Evolutionary conservation across 2,329 filamentous ascomycete species (phyloP), one percentile per base, ranked within the genome.

Genomic region (Botrytis sinoallii): DNA sequence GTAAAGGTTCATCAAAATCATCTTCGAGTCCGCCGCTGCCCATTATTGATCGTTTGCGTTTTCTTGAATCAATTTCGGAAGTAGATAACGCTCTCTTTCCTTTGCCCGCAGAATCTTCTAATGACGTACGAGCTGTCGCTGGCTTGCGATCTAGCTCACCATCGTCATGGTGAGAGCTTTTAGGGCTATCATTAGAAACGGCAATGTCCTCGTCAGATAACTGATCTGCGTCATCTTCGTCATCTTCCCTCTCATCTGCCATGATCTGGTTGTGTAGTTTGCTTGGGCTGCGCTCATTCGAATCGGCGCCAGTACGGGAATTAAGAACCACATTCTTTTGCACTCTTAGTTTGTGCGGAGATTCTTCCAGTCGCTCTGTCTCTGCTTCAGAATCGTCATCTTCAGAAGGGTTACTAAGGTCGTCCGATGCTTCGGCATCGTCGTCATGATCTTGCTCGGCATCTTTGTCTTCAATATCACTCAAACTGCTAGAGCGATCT

Each of bases 281-380:
- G 85, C 91, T 95, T 4, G 93, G 92, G 72, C 91, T 94, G 77
- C 88, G 88, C 78, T 92, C 90, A 76, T 89, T 88, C 72, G 84
- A 81, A 61, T 85, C 84, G 72, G 84, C 87, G 74, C 86, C 85
- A 72, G 86, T 86, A 80, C 86, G 88, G 76, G 85, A 85, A 77
- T 85, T 85, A 71, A 91, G 82, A 61, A 90, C 85, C 16, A 92
- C 88, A 78, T 91, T 88, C 78, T 87, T 86, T 78, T 89, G 87
- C 65, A 79, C 79, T 77, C 90, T 86, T 80, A 87, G 84, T 79
- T 86, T 92, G 76, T 90, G 89, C 29, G 95, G 94, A n/a, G 94
- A 97, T 80, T 93, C 91, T 80, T 96, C 96, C 75, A 99, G 87
- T 74, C 96, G 91, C 84, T 98, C 95, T 2, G 95, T 98, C 84